These are phyloP conservation scores for Kuraishia borneana DNA, from an alignment of 805 yeast genomes.

Conservation along the genomic window DNA sequence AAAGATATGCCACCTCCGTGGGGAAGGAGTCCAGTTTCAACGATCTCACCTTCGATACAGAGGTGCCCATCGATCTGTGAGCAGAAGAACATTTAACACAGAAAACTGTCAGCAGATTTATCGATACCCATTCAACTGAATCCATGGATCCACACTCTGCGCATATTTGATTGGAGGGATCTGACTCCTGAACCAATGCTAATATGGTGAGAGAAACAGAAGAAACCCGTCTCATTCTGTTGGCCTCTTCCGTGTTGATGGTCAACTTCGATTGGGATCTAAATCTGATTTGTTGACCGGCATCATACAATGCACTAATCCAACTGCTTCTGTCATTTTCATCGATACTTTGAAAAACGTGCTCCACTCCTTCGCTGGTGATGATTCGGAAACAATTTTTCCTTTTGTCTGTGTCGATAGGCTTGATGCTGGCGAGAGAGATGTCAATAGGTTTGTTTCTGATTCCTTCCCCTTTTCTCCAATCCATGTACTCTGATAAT, in stretches of 20 bases:
- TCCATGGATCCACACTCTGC: conserved; percentile 66
- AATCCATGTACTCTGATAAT: conserved; percentile 63
- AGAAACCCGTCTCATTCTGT: conserved; percentile 18
- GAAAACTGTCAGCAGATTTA: conserved; percentile 57
- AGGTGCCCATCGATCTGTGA: conserved; percentile 82
- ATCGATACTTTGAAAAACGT: conserved; percentile 64
- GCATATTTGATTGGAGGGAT: conserved; percentile 52
- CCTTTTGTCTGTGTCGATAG: conserved; percentile 32
- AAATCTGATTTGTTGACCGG: conserved; percentile 25
- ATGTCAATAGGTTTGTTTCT: conserved; percentile 62
- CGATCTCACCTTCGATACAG: conserved; percentile 68
- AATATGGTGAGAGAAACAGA: conserved; percentile 21
- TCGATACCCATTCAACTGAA: conserved; percentile 79
- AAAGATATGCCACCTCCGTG: conserved; percentile 44
- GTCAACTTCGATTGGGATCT: not conserved
- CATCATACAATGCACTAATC: conserved; percentile 52
- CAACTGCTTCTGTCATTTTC: conserved; percentile 60
- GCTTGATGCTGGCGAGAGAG: conserved; percentile 53
- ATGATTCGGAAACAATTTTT: conserved; percentile 63
- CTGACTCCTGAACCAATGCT: conserved; percentile 26
- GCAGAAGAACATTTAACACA: conserved; percentile 83
- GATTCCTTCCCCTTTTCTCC: conserved; percentile 58
- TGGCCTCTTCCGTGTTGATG: conserved; percentile 1
- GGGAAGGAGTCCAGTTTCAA: conserved; percentile 63
- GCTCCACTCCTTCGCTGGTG: conserved; percentile 54